Base-by-base conservation (phyloP, 148 eudicot species). In the Rhododendron simsii region DNA sequence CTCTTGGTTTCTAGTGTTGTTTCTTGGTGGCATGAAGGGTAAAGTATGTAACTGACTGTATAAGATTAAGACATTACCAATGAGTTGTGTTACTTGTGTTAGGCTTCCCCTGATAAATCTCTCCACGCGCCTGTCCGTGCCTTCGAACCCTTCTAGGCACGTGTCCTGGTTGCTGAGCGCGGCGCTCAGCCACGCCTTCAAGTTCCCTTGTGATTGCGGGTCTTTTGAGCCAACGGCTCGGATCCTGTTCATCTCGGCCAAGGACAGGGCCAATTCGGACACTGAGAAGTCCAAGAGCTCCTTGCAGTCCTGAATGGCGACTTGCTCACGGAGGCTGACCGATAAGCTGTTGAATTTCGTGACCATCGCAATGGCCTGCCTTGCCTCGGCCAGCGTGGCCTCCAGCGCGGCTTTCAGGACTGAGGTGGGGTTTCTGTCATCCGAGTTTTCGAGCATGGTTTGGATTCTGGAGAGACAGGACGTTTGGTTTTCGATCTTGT, bases 101-200 rank as follows among this genome's bases (percentile, higher is more conserved):
- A 97, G 81, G 80, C 96, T 91, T 50, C 98, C 98, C 84, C 87
- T 90, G n/a, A 96, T 90, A 87, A 89, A 91, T 30, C 86, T 91
- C 81, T 91, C 92, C 15, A 92, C 87, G 13, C 85, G 90, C 26
- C 91, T 86, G 76, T 90, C 88, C 0, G 98, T 93, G 47, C 98
- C 99, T 83, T 97, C 95, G 51, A 97, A 95, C 61, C 99, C 99
- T 87, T 97, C 98, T 0, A 95, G 95, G 89, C 99, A 97, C 0
- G 99, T 97, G 87, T 97, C 98, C 83, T 97, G 99, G 89, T 97
- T 94, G 85, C 98, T 93, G 18, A 94, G 80, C 12, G 98, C 99
- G 0, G 98, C 99, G 84, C 99, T 97, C 13, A 97, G 89, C 99
- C 99, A 97, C 16, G 98, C 93, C 65, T 92, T 89, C 6, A 96